Conservation (phyloP, 2,329 filamentous ascomycete genomes). For the Exophiala calicioides region DNA sequence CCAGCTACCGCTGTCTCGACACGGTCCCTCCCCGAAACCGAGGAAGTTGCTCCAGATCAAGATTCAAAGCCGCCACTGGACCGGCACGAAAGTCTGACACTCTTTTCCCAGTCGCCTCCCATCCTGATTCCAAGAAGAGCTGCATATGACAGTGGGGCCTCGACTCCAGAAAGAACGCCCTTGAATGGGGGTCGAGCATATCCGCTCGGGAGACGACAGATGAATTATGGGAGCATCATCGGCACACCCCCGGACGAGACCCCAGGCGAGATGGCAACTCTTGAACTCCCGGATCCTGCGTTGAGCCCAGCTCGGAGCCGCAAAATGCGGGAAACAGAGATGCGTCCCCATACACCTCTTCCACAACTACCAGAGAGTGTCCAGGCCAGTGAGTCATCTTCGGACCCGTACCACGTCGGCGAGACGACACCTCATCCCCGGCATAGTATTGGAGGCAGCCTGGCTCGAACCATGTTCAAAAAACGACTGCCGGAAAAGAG, state of each 20-base stretch:
- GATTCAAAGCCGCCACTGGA: constrained; percentile 17
- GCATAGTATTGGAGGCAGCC: constrained; percentile 14
- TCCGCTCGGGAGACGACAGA: constrained; percentile 34
- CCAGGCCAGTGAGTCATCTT: constrained; percentile 15
- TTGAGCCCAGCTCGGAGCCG: constrained; percentile 44
- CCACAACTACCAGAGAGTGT: constrained; percentile 19
- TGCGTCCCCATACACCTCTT: not conserved
- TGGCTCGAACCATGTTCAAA: constrained; percentile 23
- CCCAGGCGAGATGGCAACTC: constrained; percentile 44
- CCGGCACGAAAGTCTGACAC: constrained; percentile 30
- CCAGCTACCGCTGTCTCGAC: constrained; percentile 11
- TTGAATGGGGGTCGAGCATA: constrained; percentile 8
- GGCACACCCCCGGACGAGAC: constrained; percentile 45
- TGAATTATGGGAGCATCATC: constrained; percentile 65
- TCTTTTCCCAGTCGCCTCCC: constrained; percentile 37
- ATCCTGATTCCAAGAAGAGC: constrained; percentile 40
- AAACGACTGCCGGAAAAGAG: constrained; percentile 8
- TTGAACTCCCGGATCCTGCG: constrained; percentile 65
- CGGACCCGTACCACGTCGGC: constrained; percentile 27
- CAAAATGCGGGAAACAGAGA: constrained; percentile 1
- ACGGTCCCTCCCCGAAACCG: constrained; percentile 16
- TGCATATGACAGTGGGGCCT: constrained; percentile 34
- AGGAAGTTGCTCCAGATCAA: constrained; percentile 21
- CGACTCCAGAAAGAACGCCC: constrained; percentile 22
- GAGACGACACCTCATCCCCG: constrained; percentile 11